Base-by-base conservation (phyloP, 78 protist genomes). In the Isochrysis galbana region DNA sequence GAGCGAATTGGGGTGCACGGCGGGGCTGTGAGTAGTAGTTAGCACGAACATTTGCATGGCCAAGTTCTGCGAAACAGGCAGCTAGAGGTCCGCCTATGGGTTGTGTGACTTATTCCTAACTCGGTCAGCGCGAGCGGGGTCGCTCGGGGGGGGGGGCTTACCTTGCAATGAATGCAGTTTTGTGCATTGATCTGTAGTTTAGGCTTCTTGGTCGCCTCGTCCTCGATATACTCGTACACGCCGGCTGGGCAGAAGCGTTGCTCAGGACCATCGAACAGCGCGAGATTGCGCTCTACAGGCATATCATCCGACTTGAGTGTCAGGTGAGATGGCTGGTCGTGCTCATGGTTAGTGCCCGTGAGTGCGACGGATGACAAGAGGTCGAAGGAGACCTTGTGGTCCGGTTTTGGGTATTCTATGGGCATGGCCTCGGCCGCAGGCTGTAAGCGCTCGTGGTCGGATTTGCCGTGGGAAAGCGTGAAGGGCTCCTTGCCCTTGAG, bases 151-250 rank as follows among this genome's bases (percentile, higher is more conserved):
- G n/a, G n/a, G n/a, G n/a, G n/a, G n/a, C n/a, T n/a, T n/a, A n/a
- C n/a, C 96, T 98, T 98, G 98, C 99, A 98, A 93, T 98, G 99
- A 38, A 98, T 91, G 96, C 99, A 98, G 94, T 98, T 98, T 80
- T 97, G 98, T n/a, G 99, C 98, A 92, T 97, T 97, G 96, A 98
- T 97, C 61, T 87, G 94, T 2, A 98, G 97, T 61, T 87, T 61
- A 48, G 67, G 69, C 87, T 80, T 51, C 22, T 94, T 80, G n/a
- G n/a, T n/a, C 48, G n/a, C 86, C 95, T 70, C 92, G 44, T 41
- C 88, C 55, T 92, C 96, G 3, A 96, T 87, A 82, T 92, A 98
- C 94, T 98, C 98, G 95, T 98, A 98, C 38, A 98, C 99, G 61
- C 98, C 97, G 3, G 99, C 99, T 29, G 99, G 99, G 94, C 99